Evolutionary conservation across 805 yeast species (phyloP).

Genomic region (Starmerella bombi): DNA sequence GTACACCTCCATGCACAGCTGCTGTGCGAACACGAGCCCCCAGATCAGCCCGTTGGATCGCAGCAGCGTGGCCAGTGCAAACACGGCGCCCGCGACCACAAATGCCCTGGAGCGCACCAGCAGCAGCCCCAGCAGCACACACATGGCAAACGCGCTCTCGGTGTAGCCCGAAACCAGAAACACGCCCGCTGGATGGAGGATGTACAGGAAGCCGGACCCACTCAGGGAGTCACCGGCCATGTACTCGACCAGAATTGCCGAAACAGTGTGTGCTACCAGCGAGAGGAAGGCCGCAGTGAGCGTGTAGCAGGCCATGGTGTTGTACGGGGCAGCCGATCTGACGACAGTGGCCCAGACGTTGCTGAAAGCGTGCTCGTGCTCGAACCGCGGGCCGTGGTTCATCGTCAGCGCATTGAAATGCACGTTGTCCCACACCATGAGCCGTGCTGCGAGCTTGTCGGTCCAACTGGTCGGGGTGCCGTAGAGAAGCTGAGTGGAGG

Average conservation of each 20-base stretch:
- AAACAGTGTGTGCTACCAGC: slow-evolving; percentile 41
- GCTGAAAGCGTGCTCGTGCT: slow-evolving; percentile 84
- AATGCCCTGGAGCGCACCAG: slow-evolving; percentile 27
- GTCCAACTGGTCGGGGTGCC: not conserved
- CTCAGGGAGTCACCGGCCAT: slow-evolving; percentile 8
- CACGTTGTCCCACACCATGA: slow-evolving; percentile 77
- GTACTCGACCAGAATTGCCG: slow-evolving; percentile 33
- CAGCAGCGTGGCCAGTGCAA: slow-evolving; percentile 46
- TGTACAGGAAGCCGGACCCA: slow-evolving; percentile 39
- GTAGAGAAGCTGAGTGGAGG: slow-evolving; percentile 35
- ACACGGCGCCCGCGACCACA: slow-evolving; percentile 39
- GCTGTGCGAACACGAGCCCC: slow-evolving; percentile 46
- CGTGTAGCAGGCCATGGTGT: slow-evolving; percentile 26
- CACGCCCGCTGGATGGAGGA: slow-evolving; percentile 67
- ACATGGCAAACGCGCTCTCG: slow-evolving; percentile 55
- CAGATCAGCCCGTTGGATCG: slow-evolving; percentile 66
- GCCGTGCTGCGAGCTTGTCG: slow-evolving; percentile 21
- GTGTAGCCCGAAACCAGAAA: slow-evolving; percentile 64
- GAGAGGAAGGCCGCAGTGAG: slow-evolving; percentile 38
- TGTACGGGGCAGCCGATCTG: slow-evolving; percentile 8
- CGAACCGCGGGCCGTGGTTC: slow-evolving; percentile 41
- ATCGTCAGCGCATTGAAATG: slow-evolving; percentile 50
- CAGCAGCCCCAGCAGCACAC: slow-evolving; percentile 44
- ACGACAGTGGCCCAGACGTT: slow-evolving; percentile 58
- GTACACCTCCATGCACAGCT: slow-evolving; percentile 1